These are phyloP conservation scores for Herpotrichia juniperi DNA, from an alignment of 2,329 filamentous ascomycete genomes.

Conservation along the genomic window DNA sequence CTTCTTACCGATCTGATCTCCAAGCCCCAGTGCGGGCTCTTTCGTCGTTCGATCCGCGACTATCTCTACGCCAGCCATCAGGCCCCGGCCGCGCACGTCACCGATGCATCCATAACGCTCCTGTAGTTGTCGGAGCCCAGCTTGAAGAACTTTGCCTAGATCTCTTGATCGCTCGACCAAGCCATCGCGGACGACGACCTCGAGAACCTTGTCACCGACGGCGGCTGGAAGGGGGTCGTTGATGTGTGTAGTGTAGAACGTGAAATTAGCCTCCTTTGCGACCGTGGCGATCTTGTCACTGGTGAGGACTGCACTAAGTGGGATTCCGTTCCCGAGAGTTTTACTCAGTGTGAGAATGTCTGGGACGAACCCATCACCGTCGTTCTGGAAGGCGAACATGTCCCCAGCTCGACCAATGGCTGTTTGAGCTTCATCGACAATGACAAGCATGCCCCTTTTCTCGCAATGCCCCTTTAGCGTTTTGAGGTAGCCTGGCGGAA, in stretches of 20 bases:
- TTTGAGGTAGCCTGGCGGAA: slow-evolving; percentile 64
- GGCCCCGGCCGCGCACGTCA: slow-evolving; percentile 64
- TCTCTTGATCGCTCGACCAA: slow-evolving; percentile 55
- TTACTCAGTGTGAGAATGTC: slow-evolving; percentile 67
- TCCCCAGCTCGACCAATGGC: slow-evolving; percentile 42
- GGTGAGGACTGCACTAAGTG: slow-evolving; percentile 64
- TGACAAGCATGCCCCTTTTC: slow-evolving; percentile 40
- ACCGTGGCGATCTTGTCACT: slow-evolving; percentile 59
- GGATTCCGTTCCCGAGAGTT: slow-evolving; percentile 66
- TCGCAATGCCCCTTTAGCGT: slow-evolving; percentile 56
- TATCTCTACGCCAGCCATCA: slow-evolving; percentile 66
- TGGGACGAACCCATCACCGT: slow-evolving; percentile 48
- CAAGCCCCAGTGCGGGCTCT: slow-evolving; percentile 55
- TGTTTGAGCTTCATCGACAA: slow-evolving; percentile 47
- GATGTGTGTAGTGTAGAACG: slow-evolving; percentile 67
- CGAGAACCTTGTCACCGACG: slow-evolving; percentile 66
- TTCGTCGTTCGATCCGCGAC: slow-evolving; percentile 59
- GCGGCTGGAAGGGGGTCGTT: slow-evolving; percentile 67
- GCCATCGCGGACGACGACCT: slow-evolving; percentile 64
- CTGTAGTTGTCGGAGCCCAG: slow-evolving; percentile 54
- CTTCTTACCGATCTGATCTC: slow-evolving; percentile 53
- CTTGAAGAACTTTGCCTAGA: slow-evolving; percentile 55
- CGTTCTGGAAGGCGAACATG: slow-evolving; percentile 65
- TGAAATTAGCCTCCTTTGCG: slow-evolving; percentile 57
- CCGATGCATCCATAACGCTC: slow-evolving; percentile 66